phyloP scores from a whole-genome alignment of 441 rosid species.

The Breynia disticha region DNA sequence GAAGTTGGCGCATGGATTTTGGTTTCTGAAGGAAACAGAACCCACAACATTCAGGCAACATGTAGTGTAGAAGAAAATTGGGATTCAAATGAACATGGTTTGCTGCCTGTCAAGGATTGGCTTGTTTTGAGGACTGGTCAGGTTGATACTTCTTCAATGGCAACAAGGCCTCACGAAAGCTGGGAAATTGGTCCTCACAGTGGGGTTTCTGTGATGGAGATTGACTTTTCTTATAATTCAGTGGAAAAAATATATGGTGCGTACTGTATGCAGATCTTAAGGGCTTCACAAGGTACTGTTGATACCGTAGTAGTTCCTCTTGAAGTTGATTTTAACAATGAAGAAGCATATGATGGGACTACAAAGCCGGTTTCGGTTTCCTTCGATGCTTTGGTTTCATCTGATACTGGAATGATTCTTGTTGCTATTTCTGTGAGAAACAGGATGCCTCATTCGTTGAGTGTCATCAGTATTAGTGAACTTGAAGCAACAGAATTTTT shows the following conservation, averaged over 20 bases:
- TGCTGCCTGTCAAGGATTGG: slow-evolving; percentile 38
- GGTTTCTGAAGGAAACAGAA: slow-evolving; percentile 39
- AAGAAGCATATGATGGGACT: slow-evolving; percentile 18
- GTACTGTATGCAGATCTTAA: slow-evolving; percentile 41
- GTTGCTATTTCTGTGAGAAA: slow-evolving; percentile 46
- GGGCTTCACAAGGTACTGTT: slow-evolving; percentile 32
- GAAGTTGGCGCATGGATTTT: slow-evolving; percentile 51
- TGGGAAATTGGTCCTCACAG: slow-evolving; percentile 47
- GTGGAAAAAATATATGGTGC: slow-evolving; percentile 40
- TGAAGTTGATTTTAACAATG: slow-evolving; percentile 39
- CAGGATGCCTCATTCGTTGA: slow-evolving; percentile 29
- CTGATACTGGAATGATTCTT: slow-evolving; percentile 24
- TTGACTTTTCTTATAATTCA: slow-evolving; percentile 40
- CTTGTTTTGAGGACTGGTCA: slow-evolving; percentile 33
- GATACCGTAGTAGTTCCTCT: slow-evolving; percentile 49
- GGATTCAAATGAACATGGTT: slow-evolving; percentile 21
- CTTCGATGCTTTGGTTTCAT: slow-evolving; percentile 29
- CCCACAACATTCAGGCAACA: slow-evolving; percentile 41
- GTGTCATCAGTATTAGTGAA: slow-evolving; percentile 32
- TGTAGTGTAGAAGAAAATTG: slow-evolving; percentile 30
- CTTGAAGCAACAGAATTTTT: slow-evolving; percentile 29
- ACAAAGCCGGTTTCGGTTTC: slow-evolving; percentile 30
- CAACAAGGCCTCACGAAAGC: slow-evolving; percentile 35
- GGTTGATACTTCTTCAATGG: slow-evolving; percentile 34
- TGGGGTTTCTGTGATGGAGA: slow-evolving; percentile 38